A percentile compares a stretch with the other conserved stretches of the same genome.
These are phyloP conservation scores for Macrophomina tecta DNA, from an alignment of 2,329 filamentous ascomycete genomes.

Conservation along the genomic window DNA sequence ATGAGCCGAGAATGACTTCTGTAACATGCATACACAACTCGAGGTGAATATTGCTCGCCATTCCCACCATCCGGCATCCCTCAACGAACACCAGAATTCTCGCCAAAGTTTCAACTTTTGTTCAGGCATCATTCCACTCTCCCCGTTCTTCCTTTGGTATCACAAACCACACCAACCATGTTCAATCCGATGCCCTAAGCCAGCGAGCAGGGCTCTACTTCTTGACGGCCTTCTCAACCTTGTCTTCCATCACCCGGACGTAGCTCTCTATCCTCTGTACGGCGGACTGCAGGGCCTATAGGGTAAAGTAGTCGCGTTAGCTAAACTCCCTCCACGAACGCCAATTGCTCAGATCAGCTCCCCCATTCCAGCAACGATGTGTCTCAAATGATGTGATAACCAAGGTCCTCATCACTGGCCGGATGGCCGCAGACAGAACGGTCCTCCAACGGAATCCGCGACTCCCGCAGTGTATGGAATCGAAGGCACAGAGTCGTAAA, in stretches of 20 bases:
- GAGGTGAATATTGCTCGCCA: neutral
- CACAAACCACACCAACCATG: neutral
- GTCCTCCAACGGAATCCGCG: neutral
- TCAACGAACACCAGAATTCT: neutral
- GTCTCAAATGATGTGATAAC: neutral
- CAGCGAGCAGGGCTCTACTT: neutral
- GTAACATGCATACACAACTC: conserved; percentile 13
- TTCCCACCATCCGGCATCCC: neutral
- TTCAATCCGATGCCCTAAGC: neutral
- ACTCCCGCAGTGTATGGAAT: no score
- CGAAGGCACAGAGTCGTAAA: no score
- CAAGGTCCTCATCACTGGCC: neutral
- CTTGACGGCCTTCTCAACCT: conserved; percentile 61
- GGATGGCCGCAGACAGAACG: neutral
- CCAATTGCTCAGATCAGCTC: neutral
- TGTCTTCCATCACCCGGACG: conserved; percentile 80
- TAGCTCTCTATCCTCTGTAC: conserved; percentile 87
- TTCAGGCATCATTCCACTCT: neutral
- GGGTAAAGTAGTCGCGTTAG: conserved; percentile 18
- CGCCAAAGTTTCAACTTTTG: neutral
- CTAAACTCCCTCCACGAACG: neutral
- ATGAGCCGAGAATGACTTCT: conserved; percentile 19
- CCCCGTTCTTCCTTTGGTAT: neutral
- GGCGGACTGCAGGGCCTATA: conserved; percentile 81
- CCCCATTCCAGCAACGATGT: neutral